Conservation (phyloP, 805 yeast species). For the Hanseniaspora guilliermondii region DNA sequence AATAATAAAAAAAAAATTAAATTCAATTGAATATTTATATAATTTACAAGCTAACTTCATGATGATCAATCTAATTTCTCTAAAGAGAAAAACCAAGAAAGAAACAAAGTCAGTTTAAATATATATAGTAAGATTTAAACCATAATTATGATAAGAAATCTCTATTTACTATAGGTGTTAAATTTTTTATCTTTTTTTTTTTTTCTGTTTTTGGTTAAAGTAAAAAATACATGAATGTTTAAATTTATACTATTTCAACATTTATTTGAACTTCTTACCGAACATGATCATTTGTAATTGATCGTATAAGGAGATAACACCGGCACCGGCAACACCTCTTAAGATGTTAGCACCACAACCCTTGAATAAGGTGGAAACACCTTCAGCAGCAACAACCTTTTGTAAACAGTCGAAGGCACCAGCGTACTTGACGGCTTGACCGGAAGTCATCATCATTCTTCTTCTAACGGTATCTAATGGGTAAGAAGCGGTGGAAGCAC, state of each 20-base stretch:
- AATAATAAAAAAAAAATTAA: background rate
- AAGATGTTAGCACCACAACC: conserved; percentile 99
- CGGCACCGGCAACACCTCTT: conserved; percentile 99
- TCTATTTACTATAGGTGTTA: conserved; percentile 3
- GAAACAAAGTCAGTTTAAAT: background rate
- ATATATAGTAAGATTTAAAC: background rate
- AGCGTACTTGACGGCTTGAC: conserved; percentile 92
- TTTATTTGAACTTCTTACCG: conserved; percentile 84
- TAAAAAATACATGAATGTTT: background rate
- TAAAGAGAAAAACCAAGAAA: too few relatives aligned
- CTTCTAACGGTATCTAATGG: conserved; percentile 99
- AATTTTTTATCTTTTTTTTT: background rate
- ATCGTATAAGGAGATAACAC: conserved; percentile 96
- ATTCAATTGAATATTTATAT: conserved; percentile 5
- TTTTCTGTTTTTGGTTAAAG: background rate
- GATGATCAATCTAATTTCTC: too few relatives aligned
- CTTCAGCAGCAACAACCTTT: conserved; percentile 91
- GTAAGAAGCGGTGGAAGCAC: conserved; percentile 97
- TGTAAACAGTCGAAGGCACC: conserved; percentile 90
- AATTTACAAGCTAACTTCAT: background rate
- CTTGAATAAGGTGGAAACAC: conserved; percentile 85
- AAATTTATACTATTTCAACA: background rate
- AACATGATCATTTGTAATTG: conserved; percentile 87
- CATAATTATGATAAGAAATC: background rate
- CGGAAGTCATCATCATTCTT: conserved; percentile 99